These are phyloP conservation scores for Torrubiella hemipterigena DNA, from an alignment of 2,329 filamentous ascomycete genomes.

Conservation along the genomic window DNA sequence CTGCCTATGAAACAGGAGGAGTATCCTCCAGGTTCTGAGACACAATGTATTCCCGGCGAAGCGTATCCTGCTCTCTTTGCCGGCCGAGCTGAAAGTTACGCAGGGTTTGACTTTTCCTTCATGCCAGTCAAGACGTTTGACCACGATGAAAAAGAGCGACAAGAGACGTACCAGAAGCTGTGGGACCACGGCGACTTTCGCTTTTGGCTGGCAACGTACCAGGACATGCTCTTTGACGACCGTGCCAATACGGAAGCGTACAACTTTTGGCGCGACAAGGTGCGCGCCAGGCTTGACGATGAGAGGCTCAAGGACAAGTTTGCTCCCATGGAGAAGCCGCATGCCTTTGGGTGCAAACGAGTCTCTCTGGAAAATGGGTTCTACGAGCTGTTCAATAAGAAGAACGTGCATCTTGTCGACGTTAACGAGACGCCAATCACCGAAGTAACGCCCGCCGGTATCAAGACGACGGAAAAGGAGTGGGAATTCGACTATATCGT, in stretches of 20 bases:
- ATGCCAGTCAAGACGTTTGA: background rate
- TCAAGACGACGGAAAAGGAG: background rate
- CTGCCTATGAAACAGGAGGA: conserved; percentile 40
- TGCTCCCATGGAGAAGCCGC: background rate
- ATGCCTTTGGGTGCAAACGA: background rate
- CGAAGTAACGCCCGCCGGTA: background rate
- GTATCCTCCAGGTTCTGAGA: background rate
- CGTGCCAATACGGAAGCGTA: background rate
- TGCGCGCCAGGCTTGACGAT: background rate
- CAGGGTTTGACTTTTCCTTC: background rate
- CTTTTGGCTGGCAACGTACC: background rate
- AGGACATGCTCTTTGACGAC: background rate
- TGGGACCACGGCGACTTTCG: background rate
- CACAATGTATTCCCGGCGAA: background rate
- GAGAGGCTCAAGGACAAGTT: background rate
- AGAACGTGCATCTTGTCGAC: background rate
- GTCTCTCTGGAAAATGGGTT: background rate
- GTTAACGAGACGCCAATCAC: background rate
- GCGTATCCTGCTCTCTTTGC: background rate
- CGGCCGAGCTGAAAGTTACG: background rate
- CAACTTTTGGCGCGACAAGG: background rate
- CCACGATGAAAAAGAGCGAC: background rate
- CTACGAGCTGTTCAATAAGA: background rate
- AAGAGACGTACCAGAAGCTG: background rate
- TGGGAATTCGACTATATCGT: conserved; percentile 13